phyloP scores from a whole-genome alignment of 352 stramenopile species.

The Pythium chondricola region DNA sequence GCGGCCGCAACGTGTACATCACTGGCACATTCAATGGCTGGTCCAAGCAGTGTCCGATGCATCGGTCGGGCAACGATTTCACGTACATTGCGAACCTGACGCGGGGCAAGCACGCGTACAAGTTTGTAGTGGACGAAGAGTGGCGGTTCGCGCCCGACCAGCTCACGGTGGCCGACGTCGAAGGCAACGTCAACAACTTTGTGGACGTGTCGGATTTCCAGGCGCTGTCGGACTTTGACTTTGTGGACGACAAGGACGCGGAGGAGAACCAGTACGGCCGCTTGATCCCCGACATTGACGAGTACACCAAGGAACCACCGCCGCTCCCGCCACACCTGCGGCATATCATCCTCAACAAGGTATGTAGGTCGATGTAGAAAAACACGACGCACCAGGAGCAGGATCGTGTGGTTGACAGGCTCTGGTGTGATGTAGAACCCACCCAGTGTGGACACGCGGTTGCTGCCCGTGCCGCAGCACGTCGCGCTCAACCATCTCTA shows the following conservation, averaged over 20 bases:
- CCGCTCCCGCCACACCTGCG: conserved; percentile 96
- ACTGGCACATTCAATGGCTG: conserved; percentile 99
- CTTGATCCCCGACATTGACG: conserved; percentile 97
- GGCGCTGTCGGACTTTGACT: conserved; percentile 56
- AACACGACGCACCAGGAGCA: not conserved
- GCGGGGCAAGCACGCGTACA: conserved; percentile 98
- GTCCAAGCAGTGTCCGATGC: conserved; percentile 98
- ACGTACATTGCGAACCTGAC: conserved; percentile 99
- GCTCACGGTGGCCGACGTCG: conserved; percentile 97
- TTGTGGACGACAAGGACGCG: conserved; percentile 40
- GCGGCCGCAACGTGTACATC: conserved; percentile 95
- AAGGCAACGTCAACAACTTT: conserved; percentile 99
- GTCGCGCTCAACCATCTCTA: conserved; percentile 99
- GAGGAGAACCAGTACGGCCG: conserved; percentile 93
- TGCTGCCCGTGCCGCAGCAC: conserved; percentile 96
- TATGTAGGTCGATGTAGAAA: conserved; percentile 18
- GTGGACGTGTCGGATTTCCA: conserved; percentile 99
- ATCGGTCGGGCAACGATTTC: conserved; percentile 99
- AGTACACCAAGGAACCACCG: conserved; percentile 99
- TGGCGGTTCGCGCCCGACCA: conserved; percentile 94
- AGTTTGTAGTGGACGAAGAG: conserved; percentile 99
- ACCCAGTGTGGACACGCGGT: conserved; percentile 91
- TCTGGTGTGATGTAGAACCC: conserved; percentile 52
- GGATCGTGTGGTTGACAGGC: not conserved
- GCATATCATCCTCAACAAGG: conserved; percentile 99